Base-by-base conservation (phyloP, 306 rosid species). In the Cicer cuneatum region DNA sequence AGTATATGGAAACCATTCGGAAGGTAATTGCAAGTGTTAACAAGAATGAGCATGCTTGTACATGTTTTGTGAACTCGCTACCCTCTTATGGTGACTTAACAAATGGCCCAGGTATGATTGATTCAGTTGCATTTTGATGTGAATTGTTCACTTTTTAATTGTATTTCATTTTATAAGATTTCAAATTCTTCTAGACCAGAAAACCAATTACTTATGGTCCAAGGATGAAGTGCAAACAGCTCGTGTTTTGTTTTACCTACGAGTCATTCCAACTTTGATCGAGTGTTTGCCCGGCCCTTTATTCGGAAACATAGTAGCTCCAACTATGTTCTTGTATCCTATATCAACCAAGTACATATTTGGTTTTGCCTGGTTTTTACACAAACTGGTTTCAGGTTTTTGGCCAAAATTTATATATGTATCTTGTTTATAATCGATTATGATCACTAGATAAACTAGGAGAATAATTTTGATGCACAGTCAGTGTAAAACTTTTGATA, bases 311-410 rank as follows among this genome's bases (percentile, higher is more conserved):
- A 72, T 75, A 63, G 85, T 88, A 14, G 94, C 86, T 59, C 87
- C 98, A 48, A 87, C 88, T 63, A 87, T 88, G 97, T 93, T 93
- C 87, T 82, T 93, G 97, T 93, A 93, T 93, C 98, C 98, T 88
- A 61, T 38, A 37, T 61, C 24, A 38, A 61, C 5, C 12, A 61
- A 61, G 24, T 37, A 7, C 45, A 61, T 61, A 37, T 61, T 61
- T n/a, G n/a, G 7, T 37, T 61, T 37, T 61, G 21, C 46, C n/a
- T 61, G 21, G 13, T 37, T 61, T n/a, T 37, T 61, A 4, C 45
- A 61, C 43, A 37, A 37, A 61, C 2, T 12, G 12, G 65, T 33
- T 29, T 10, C 72, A 21, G 71, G 10, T 45, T 33, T 68, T 33
- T 6, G 8, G 13, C 16, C 71, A 40, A 65, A 66, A 53, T 41